These are phyloP conservation scores for Curvularia verruculosa DNA, from an alignment of 2,329 filamentous ascomycete genomes.

Conservation along the genomic window DNA sequence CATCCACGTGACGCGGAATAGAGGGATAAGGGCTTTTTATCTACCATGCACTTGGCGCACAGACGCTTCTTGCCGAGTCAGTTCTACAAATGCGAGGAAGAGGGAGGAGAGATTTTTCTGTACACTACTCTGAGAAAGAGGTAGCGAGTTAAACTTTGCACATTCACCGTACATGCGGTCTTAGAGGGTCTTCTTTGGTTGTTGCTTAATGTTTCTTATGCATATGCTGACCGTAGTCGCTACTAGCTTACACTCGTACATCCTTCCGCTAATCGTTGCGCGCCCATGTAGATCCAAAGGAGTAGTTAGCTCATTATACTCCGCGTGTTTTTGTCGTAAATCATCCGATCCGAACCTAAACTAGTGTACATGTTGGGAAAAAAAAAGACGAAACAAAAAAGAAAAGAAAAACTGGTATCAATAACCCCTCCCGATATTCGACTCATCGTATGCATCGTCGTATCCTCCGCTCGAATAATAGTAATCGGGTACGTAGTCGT, in stretches of 20 bases:
- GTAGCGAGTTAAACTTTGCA: constrained; percentile 23
- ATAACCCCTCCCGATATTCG: constrained; percentile 1
- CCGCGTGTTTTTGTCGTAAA: not conserved
- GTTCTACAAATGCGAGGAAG: constrained; percentile 3
- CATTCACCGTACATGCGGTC: constrained; percentile 7
- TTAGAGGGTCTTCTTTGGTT: not conserved
- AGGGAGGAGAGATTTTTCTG: constrained; percentile 5
- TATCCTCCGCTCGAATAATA: not conserved
- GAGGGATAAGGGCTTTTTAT: not conserved
- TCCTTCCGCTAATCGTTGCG: not conserved
- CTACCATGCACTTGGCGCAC: not conserved
- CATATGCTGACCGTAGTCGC: not conserved
- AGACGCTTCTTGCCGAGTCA: constrained; percentile 7
- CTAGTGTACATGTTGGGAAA: not conserved
- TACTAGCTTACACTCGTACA: not conserved
- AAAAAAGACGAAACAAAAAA: not conserved
- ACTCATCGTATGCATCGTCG: not conserved
- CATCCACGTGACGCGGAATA: constrained; percentile 6
- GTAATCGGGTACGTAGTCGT: constrained; percentile 44
- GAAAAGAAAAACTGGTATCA: not conserved
- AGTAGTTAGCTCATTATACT: constrained; percentile 9
- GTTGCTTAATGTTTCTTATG: not conserved
- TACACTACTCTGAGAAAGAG: constrained; percentile 20
- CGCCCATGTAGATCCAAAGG: constrained; percentile 3
- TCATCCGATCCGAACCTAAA: not conserved